A percentile compares a stretch with the other conserved stretches of the same genome.
Conservation (phyloP, 495 filamentous ascomycete genomes). For the Chaetomium tenue region DNA sequence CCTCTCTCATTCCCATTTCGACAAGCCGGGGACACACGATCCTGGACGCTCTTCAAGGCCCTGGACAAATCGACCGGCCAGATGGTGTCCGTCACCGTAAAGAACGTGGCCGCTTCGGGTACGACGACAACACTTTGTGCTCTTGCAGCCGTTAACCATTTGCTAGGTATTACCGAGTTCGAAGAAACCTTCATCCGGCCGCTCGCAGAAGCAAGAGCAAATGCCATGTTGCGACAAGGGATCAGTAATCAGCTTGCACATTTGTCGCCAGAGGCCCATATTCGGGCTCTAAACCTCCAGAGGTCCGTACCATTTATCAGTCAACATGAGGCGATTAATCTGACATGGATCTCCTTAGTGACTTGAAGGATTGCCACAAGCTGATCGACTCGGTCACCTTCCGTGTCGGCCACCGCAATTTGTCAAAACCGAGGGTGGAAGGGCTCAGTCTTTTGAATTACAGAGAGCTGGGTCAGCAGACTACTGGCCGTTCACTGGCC, state of each 20-base stretch:
- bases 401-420: background rate
- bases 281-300: conserved; percentile 19
- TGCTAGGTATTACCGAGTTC: conserved; percentile 6
- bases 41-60: conserved; percentile 18
- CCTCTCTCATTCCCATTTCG: conserved; percentile 13
- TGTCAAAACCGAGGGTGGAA: background rate
- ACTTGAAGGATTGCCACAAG: conserved; percentile 6
- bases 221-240: conserved; percentile 10
- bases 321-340: too few relatives aligned
- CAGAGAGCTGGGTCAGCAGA: background rate
- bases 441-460: conserved; percentile 14
- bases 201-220: conserved; percentile 4
- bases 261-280: background rate
- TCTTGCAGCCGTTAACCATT: background rate
- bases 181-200: conserved; percentile 11
- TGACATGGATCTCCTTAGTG: too few relatives aligned
- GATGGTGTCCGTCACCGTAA: conserved; percentile 7
- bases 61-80: conserved; percentile 17
- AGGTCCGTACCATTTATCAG: background rate
- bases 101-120: background rate
- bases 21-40: background rate
- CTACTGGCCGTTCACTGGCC: background rate
- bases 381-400: conserved; percentile 10
- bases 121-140: background rate
- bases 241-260: conserved; percentile 21